Percentiles rank a stretch among this genome's conserved stretches.
phyloP scores from a whole-genome alignment of 306 rosid genomes.

The Cucumis hystrix region DNA sequence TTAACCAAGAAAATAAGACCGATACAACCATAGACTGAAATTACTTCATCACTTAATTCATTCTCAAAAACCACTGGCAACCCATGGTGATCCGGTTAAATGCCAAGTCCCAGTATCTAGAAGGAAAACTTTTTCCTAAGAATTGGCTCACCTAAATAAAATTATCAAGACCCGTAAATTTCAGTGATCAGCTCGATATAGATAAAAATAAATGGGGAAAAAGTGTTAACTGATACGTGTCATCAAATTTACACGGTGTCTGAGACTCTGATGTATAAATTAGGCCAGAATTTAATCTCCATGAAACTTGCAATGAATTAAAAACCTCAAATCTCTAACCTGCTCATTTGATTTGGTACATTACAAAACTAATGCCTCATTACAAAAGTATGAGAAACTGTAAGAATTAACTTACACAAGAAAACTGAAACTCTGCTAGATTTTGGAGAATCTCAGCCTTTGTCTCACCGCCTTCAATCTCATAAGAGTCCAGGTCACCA shows the following conservation, averaged over 20 bases:
- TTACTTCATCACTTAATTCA: neutral
- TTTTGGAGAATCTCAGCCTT: constrained; percentile 89
- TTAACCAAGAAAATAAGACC: neutral
- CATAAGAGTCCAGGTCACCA: constrained; percentile 78
- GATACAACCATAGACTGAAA: neutral
- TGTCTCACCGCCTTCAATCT: constrained; percentile 95
- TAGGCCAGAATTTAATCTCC: neutral
- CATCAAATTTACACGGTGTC: neutral
- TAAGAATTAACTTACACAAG: constrained; percentile 55
- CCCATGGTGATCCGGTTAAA: neutral
- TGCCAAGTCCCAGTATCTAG: neutral
- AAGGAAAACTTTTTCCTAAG: neutral
- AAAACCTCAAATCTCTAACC: neutral
- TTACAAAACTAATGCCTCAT: neutral
- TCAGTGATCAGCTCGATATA: neutral
- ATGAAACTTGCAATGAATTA: neutral
- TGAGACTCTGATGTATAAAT: neutral
- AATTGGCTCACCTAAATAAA: neutral
- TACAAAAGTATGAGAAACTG: neutral
- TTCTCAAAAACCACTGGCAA: neutral
- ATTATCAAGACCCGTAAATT: neutral
- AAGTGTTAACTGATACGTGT: neutral
- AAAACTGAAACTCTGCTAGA: constrained; percentile 88
- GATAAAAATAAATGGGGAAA: neutral
- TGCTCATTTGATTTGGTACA: neutral